Conservation (phyloP, 768 basidiomycete species). For the Trametes cubensis region DNA sequence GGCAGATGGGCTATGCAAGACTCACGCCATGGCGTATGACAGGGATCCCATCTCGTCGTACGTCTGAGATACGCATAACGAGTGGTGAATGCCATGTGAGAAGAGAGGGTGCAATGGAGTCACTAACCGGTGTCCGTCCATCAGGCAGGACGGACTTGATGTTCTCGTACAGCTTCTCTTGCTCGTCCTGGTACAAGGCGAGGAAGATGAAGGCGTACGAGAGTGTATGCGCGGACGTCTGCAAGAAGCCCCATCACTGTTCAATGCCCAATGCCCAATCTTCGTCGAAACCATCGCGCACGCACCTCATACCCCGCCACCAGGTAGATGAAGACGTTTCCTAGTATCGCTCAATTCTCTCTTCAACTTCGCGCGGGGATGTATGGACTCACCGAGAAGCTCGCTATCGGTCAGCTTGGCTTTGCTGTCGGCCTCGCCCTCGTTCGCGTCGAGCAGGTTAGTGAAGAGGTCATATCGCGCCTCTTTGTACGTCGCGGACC, state of each 20-base stretch:
- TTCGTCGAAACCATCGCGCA: too few species aligned
- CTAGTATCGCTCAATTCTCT: constrained; percentile 10
- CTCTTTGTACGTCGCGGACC: constrained; percentile 36
- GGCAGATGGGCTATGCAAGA: neutral
- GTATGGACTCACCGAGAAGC: constrained; percentile 37
- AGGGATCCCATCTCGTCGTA: constrained; percentile 36
- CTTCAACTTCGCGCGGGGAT: too few species aligned
- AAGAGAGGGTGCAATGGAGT: neutral
- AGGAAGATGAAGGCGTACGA: constrained; percentile 39
- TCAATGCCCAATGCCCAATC: too few species aligned
- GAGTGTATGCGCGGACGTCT: constrained; percentile 41
- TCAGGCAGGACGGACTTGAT: constrained; percentile 33
- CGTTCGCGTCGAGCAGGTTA: constrained; percentile 51
- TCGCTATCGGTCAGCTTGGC: constrained; percentile 45
- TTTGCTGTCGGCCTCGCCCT: constrained; percentile 35
- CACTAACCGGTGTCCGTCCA: constrained; percentile 31
- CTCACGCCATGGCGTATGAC: constrained; percentile 33
- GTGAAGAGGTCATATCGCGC: constrained; percentile 53
- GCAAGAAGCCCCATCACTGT: neutral
- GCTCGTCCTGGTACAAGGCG: constrained; percentile 45
- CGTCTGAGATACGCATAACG: constrained; percentile 19
- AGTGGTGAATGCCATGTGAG: neutral
- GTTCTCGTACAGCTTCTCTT: constrained; percentile 41
- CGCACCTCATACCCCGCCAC: constrained; percentile 54
- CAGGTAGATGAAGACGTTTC: constrained; percentile 46